These are phyloP conservation scores for Fraxinus pennsylvanica DNA, from an alignment of 257 asterid genomes.

Conservation along the genomic window DNA sequence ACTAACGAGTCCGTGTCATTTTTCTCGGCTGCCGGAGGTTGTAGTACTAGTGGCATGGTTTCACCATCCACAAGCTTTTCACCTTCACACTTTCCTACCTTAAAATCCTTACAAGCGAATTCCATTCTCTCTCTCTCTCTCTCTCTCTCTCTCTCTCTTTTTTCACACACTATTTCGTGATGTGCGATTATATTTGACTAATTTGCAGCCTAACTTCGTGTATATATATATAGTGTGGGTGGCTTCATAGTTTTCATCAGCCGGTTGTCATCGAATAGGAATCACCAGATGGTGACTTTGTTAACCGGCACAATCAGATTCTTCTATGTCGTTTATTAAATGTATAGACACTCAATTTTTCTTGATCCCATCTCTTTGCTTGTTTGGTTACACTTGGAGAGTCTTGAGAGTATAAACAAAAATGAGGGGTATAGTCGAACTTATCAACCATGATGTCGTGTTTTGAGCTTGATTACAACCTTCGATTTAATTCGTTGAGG, in stretches of 20 bases:
- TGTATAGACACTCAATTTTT: background rate
- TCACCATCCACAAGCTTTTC: constrained; percentile 73
- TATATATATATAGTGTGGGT: constrained; percentile 23
- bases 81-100: constrained; percentile 85
- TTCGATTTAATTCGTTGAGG: too few relatives aligned
- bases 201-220: background rate
- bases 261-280: background rate
- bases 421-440: too few relatives aligned
- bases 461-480: too few relatives aligned
- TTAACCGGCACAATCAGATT: background rate
- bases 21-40: constrained; percentile 35
- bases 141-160: too few relatives aligned
- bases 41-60: constrained; percentile 68
- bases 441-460: too few relatives aligned
- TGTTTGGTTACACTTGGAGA: background rate
- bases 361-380: background rate
- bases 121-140: constrained; percentile 39
- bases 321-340: constrained; percentile 10
- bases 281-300: background rate
- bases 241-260: constrained; percentile 1
- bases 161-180: background rate
- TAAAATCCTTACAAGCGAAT: constrained; percentile 59
- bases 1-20: constrained; percentile 38
- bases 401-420: background rate
- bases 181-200: background rate